Evolutionary conservation across 768 basidiomycete species (phyloP).

Genomic region (Russula sp.): DNA sequence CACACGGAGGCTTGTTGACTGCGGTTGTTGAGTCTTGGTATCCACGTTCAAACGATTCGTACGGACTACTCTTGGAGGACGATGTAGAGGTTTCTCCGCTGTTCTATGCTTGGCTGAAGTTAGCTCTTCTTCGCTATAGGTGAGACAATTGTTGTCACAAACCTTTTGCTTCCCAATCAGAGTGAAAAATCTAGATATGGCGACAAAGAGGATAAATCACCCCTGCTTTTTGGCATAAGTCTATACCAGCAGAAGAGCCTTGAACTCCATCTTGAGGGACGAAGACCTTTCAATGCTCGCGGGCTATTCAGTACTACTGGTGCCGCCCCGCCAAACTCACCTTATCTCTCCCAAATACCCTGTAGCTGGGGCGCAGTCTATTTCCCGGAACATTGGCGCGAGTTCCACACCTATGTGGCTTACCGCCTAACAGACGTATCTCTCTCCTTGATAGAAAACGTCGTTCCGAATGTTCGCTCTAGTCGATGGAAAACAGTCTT

Average conservation of each 20-base stretch:
- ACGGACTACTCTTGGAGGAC: constrained; percentile 80
- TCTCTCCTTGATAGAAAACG: constrained; percentile 39
- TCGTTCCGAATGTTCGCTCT: constrained; percentile 76
- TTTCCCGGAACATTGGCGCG: constrained; percentile 86
- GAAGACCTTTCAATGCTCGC: constrained; percentile 66
- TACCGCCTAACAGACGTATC: constrained; percentile 52
- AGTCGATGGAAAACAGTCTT: constrained; percentile 78
- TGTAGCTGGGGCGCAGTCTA: constrained; percentile 93
- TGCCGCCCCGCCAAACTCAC: constrained; percentile 49
- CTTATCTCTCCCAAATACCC: constrained; percentile 83
- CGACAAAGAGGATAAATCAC: constrained; percentile 38
- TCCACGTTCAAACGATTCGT: constrained; percentile 65
- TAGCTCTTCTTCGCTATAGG: constrained; percentile 75
- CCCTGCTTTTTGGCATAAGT: constrained; percentile 71
- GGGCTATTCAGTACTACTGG: constrained; percentile 48
- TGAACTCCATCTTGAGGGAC: constrained; percentile 66
- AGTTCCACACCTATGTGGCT: constrained; percentile 76
- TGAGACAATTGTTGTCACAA: constrained; percentile 33
- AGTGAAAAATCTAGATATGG: constrained; percentile 55
- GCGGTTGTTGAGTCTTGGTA: constrained; percentile 92
- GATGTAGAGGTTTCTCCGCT: constrained; percentile 82
- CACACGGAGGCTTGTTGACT: constrained; percentile 76
- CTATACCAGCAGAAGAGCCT: constrained; percentile 84
- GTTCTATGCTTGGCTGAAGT: constrained; percentile 84
- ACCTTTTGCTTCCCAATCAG: constrained; percentile 11